Base-by-base conservation (phyloP, 1,284 basidiomycete species). In the Ustilago trichophora region DNA sequence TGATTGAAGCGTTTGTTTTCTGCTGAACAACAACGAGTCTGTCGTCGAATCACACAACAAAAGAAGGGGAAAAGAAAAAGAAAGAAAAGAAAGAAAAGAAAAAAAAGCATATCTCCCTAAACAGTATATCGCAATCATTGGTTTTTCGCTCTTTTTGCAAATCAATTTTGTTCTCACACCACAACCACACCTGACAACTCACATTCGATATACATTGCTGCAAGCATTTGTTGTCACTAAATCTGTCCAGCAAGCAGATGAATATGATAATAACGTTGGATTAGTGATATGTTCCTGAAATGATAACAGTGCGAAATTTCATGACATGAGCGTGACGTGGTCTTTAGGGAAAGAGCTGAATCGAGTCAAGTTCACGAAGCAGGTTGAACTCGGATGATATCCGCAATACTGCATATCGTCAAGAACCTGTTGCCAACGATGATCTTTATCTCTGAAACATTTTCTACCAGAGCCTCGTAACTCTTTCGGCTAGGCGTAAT, bases 401-500 rank as follows among this genome's bases (percentile, higher is more conserved):
- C 55, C 50, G 9, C 59, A 63, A 4, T 75, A 59, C n/a, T 24
- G n/a, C 73, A 77, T 75, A n/a, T 77, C 70, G 8, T 47, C 50
- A 3, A 72, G 27, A 9, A 70, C 50, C 11, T 24, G 25, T 21
- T 53, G 36, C 71, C 71, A 75, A 4, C 76, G 64, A 29, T 53
- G 45, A 24, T 78, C 76, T 3, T 57, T 32, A 9, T 54, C 47
- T 4, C 21, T 18, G 35, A 40, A 46, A 33, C 76, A 78, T n/a
- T 66, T 76, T 34, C 71, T 8, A 71, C 41, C 27, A 78, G 36
- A 6, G 64, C 57, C 18, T 73, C 73, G 47, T 77, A 78, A 22
- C 53, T 68, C 37, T 66, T 64, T 4, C 64, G 44, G 34, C 70
- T 72, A 0, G 76, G 76, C 0, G 43, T 32, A 6, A 73, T 31